Conservation (phyloP, 2,329 filamentous ascomycete species). For the Penicillium nordicum region DNA sequence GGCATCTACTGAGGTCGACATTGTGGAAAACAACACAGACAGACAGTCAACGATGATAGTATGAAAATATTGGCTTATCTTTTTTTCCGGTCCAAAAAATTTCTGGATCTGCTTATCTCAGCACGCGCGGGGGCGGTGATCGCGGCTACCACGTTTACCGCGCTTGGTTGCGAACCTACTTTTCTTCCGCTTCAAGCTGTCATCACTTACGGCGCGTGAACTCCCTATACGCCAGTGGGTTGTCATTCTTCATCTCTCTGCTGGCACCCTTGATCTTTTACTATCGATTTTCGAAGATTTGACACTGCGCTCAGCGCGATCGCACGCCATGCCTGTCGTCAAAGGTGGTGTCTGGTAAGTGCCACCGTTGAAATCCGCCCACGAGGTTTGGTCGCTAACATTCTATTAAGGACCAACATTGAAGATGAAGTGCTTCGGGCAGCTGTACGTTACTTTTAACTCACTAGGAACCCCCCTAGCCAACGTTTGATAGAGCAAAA, state of each 20-base stretch:
- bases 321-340: constrained; percentile 58
- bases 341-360: constrained; percentile 62
- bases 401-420: constrained; percentile 56
- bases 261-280: background rate
- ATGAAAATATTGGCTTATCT: constrained; percentile 18
- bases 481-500: background rate
- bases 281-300: background rate
- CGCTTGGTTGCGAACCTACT: constrained; percentile 27
- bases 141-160: constrained; percentile 20
- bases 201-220: constrained; percentile 22
- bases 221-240: constrained; percentile 17
- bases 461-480: background rate
- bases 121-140: constrained; percentile 21
- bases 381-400: constrained; percentile 18
- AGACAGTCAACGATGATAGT: constrained; percentile 3
- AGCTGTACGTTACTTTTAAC: constrained; percentile 48
- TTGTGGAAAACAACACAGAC: constrained; percentile 19
- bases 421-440: constrained; percentile 97
- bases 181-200: constrained; percentile 21
- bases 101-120: constrained; percentile 34
- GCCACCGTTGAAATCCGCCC: background rate
- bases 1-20: constrained; percentile 47
- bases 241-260: constrained; percentile 14
- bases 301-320: constrained; percentile 11
- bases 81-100: constrained; percentile 32